Percentiles rank a stretch among this genome's conserved stretches.
Evolutionary conservation across 2,329 filamentous ascomycete genomes (phyloP).

Genomic region (Fusarium piperis): DNA sequence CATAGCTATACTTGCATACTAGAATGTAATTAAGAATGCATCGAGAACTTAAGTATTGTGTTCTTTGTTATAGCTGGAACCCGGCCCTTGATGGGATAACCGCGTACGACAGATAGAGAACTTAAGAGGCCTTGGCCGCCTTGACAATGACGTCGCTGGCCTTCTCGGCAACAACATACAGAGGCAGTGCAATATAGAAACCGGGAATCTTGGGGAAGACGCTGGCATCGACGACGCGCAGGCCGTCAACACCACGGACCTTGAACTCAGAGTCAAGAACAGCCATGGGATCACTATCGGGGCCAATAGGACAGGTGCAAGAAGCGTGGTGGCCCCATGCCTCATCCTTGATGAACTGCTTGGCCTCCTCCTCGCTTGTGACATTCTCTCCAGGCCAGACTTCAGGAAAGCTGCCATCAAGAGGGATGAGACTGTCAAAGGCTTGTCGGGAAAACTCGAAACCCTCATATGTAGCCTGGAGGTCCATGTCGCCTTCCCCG

Average conservation of each 20-base stretch:
- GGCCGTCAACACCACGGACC: slow-evolving; percentile 62
- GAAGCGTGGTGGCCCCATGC: slow-evolving; percentile 49
- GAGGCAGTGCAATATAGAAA: slow-evolving; percentile 28
- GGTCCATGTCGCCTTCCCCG: slow-evolving; percentile 55
- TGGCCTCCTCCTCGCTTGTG: slow-evolving; percentile 46
- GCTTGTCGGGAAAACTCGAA: slow-evolving; percentile 62
- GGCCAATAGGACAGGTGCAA: slow-evolving; percentile 45
- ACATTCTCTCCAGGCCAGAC: slow-evolving; percentile 51
- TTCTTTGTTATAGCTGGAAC: no score
- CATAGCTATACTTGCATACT: neutral
- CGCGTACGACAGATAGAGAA: no score
- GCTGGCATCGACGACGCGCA: slow-evolving; percentile 71
- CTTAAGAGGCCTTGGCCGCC: slow-evolving; percentile 14
- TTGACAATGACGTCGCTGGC: slow-evolving; percentile 53
- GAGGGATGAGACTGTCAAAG: slow-evolving; percentile 27
- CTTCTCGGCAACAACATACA: slow-evolving; percentile 64
- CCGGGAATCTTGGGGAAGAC: slow-evolving; percentile 53
- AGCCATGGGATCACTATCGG: slow-evolving; percentile 46
- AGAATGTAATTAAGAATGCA: neutral
- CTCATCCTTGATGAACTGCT: slow-evolving; percentile 42
- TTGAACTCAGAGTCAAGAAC: slow-evolving; percentile 63
- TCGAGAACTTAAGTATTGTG: neutral
- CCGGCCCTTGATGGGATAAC: no score
- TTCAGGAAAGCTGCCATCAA: slow-evolving; percentile 19
- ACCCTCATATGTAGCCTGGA: slow-evolving; percentile 66